Percentiles rank a stretch among this genome's conserved stretches.
These are phyloP conservation scores for Erysimum cheiri DNA, from an alignment of 441 rosid genomes.

Conservation along the genomic window DNA sequence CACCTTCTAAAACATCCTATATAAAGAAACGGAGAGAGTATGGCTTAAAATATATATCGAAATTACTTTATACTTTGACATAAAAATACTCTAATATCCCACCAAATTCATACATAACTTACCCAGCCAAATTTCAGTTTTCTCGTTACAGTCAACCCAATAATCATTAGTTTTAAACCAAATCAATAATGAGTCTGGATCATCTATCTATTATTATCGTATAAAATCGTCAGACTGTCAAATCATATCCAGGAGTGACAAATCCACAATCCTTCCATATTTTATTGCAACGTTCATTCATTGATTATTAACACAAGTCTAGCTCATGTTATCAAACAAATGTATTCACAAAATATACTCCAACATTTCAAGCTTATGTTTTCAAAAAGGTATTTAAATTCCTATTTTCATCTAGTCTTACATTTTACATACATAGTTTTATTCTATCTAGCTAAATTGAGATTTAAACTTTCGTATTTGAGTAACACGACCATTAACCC, in stretches of 20 bases:
- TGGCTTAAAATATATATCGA: neutral
- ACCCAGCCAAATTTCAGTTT: neutral
- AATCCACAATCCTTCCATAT: conserved; percentile 14
- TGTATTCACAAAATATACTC: neutral
- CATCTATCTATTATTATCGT: conserved; percentile 16
- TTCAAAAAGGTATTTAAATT: no score
- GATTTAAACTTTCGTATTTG: neutral
- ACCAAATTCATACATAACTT: neutral
- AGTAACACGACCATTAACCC: neutral
- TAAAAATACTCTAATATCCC: neutral
- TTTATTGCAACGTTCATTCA: conserved; percentile 17
- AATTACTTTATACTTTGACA: neutral
- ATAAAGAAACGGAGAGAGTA: no score
- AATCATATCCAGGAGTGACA: conserved; percentile 25
- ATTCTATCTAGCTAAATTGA: neutral
- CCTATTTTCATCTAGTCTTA: neutral
- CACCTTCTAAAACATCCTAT: no score
- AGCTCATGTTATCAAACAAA: conserved; percentile 3
- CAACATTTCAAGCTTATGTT: neutral
- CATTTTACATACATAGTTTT: neutral
- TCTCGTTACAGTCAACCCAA: conserved; percentile 19
- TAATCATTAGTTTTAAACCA: neutral
- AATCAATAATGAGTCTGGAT: conserved; percentile 25
- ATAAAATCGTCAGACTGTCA: conserved; percentile 24
- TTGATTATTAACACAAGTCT: neutral